Evolutionary conservation across 345 rosid genomes (phyloP), one percentile per base, ranked within the genome.

Genomic region (Kernera saxatilis): DNA sequence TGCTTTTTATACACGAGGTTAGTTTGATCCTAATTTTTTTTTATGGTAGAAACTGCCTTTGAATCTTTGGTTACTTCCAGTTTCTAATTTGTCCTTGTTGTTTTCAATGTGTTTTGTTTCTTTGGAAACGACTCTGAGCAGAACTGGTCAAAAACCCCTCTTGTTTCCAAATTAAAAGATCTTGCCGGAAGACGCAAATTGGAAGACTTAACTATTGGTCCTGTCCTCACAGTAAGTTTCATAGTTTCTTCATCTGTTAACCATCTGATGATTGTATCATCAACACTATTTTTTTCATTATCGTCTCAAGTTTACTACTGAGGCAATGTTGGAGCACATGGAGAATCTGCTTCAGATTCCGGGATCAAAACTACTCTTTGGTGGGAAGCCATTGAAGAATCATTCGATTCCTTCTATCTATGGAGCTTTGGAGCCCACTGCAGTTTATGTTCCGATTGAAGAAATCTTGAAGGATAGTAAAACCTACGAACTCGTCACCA

Each of bases 1-100:
- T 94, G 48, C 82, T 94, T 48, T 94, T 94, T 84, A 83, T 91
- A 77, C 99, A 94, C 25, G 98, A 91, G 98, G 98, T 94, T 71
- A 21, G 89, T 72, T 30, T 50, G 56, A 73, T 49, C 17, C 2
- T 56, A 3, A 25, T 10, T 1, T 13, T 39, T 13, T 39, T 35
- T 36, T 14, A 18, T 37, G 18, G 5, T 48, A n/a, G 77, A 66
- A 73, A 19, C 67, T 21, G 12, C 72, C 18, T 41, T 60, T 45
- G 54, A 46, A 64, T 54, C 62, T 53, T n/a, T 51, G 36, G 5
- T 46, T 64, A 26, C 63, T 50, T 65, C 41, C 61, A 70, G 36
- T 52, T 43, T 44, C 57, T 69, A 37, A 40, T 59, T 5, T 19
- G 32, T 67, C 8, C 5, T 30, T 39, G 39, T 30, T 30, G 7